These are phyloP conservation scores for Candida manassasensis DNA, from an alignment of 805 yeast species.

Conservation along the genomic window DNA sequence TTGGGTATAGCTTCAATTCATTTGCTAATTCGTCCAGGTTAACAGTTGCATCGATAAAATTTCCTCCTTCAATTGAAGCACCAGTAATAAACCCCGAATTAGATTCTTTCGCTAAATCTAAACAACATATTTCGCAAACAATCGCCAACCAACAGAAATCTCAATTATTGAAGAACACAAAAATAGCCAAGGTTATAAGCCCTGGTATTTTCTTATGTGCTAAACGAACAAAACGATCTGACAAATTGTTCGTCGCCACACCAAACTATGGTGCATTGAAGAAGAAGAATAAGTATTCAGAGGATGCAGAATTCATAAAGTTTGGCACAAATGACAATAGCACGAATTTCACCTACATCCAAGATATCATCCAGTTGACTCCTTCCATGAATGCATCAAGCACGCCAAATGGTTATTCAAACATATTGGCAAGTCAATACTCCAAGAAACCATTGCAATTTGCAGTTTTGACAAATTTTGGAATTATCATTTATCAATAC, in stretches of 20 bases:
- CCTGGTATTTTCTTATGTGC: constrained; percentile 86
- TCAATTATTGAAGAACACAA: constrained; percentile 56
- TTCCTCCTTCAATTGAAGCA: constrained; percentile 57
- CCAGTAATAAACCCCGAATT: constrained; percentile 37
- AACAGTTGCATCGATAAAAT: constrained; percentile 46
- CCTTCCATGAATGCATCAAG: constrained; percentile 67
- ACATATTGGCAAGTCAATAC: constrained; percentile 84
- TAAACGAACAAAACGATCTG: constrained; percentile 39
- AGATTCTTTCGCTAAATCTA: constrained; percentile 37
- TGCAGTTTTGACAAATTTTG: constrained; percentile 77
- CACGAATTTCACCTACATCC: constrained; percentile 41
- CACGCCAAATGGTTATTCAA: constrained; percentile 78
- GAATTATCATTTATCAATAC: constrained; percentile 71
- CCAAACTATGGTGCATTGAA: constrained; percentile 84
- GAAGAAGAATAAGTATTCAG: constrained; percentile 64
- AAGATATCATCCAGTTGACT: constrained; percentile 67
- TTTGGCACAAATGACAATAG: constrained; percentile 16
- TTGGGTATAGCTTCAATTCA: constrained; percentile 19
- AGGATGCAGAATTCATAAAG: constrained; percentile 72
- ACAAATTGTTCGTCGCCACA: constrained; percentile 64
- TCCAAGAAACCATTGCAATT: constrained; percentile 59
- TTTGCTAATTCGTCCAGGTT: constrained; percentile 23
- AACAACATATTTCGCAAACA: constrained; percentile 36
- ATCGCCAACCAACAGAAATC: constrained; percentile 41
- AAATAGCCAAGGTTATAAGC: constrained; percentile 58